Evolutionary conservation across 768 basidiomycete genomes (phyloP), one percentile per base, ranked within the genome.

Genomic region (Mrakia frigida): DNA sequence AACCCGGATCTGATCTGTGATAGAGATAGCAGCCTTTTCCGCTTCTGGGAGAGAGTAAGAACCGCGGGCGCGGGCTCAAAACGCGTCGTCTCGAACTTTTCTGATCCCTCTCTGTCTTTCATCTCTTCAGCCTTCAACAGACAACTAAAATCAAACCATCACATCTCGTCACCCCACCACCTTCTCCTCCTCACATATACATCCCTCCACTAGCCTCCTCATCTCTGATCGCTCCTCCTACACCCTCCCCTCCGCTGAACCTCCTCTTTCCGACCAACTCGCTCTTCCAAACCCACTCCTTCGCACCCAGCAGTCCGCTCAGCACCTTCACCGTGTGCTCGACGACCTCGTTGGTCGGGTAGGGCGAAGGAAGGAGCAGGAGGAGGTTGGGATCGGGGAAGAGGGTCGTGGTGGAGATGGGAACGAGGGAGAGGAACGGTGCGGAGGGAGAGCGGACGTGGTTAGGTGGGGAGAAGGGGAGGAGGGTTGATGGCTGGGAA

Each of bases 381-480:
- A 68, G 65, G 25, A 68, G 35, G 65, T 68, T 68, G 21, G 65
- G 6, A 18, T 68, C 65, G 0, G 65, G 65, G 37, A 68, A 68
- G 65, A 68, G 65, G 65, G 65, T 41, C 23, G 65, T 68, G 39
- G 65, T 72, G 50, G 71, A 72, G 43, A 72, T 53, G 37, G 71
- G 71, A 31, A 72, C n/a, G 31, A 72, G 71, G 21, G 71, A 72
- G 33, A 72, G 71, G 50, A 72, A 72, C 28, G 71, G 71, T 10
- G 71, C 71, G 14, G 71, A 72, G 21, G 71, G 71, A 23, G 71
- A 72, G 10, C 52, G 71, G 39, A 72, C 59, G 33, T 72, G 71
- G 52, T 72, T 72, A 9, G 71, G 71, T 33, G 71, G 71, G 18
- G 71, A 59, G 52, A 72, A 59, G 53, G 53, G 71, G 33, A 37